Percentiles rank a stretch among this genome's conserved stretches.
Conservation (phyloP, 2,329 filamentous ascomycete genomes). For the Didymellaceae sp. region DNA sequence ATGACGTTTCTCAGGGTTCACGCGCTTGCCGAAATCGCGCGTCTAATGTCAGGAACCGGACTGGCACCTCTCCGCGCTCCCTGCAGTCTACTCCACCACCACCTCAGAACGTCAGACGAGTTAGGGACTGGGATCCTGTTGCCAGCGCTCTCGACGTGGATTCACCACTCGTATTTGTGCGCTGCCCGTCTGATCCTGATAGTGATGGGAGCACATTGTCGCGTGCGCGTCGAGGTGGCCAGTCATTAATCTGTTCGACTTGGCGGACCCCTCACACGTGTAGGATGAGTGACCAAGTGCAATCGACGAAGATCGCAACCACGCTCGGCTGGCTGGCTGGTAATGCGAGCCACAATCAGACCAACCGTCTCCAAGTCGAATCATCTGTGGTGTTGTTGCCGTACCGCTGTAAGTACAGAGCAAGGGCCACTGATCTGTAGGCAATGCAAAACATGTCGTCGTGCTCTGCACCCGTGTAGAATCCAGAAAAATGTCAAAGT, state of each 20-base stretch:
- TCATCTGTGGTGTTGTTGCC: background rate
- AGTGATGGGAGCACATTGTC: conserved; percentile 9
- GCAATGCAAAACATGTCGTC: background rate
- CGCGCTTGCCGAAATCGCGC: conserved; percentile 18
- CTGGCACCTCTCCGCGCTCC: background rate
- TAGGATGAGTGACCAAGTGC: conserved; percentile 1
- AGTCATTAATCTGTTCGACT: conserved; percentile 8
- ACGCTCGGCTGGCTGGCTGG: too few species aligned
- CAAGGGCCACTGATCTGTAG: background rate
- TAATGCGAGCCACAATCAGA: background rate
- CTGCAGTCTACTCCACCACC: conserved; percentile 10
- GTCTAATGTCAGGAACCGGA: conserved; percentile 17
- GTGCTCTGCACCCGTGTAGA: background rate
- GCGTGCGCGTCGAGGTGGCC: conserved; percentile 11
- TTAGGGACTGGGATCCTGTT: too few species aligned
- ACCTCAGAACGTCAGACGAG: conserved; percentile 1
- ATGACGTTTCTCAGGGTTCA: conserved; percentile 24
- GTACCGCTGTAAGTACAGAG: too few species aligned
- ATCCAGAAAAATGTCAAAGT: background rate
- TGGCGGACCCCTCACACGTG: conserved; percentile 8
- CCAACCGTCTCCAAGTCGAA: background rate
- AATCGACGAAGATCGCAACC: background rate
- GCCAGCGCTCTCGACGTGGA: background rate
- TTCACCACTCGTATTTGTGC: background rate
- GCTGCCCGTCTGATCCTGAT: background rate